Base-by-base conservation (phyloP, 371 early-diverging fungal genomes). In the Rhizopus sp. region DNA sequence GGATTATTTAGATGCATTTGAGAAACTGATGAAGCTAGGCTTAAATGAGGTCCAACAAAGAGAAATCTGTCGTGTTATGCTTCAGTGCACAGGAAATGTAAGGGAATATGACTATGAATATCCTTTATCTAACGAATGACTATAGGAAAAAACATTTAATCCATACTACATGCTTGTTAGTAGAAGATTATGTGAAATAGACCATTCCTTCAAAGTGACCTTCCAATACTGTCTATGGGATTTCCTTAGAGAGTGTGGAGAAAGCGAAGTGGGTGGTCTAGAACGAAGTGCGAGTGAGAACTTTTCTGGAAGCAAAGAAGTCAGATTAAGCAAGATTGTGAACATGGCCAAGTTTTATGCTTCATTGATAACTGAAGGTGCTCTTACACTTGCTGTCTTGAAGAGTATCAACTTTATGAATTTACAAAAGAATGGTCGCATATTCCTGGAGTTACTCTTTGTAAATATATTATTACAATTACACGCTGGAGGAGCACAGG, bases 171-270 rank as follows among this genome's bases (percentile, higher is more conserved):
- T 92, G 50, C 82, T 94, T 41, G 90, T 97, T 3, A 90, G 89
- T 9, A 78, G 88, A 44, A 73, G 86, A 51, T 73, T 98, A 49
- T 93, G 93, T 70, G 73, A 78, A 37, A 75, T 82, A 31, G 82
- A 86, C 53, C 89, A 90, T 70, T 86, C 89, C 9, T 91, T 87
- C 77, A 91, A 89, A 74, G 86, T 97, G 56, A 98, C 98, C 3
- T 90, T 93, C 68, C 94, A 95, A 81, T 98, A 91, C 64, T 85
- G 89, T 23, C 81, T 98, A 30, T 98, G 98, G 98, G 98, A 98
- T 72, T 86, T 90, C 62, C 61, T 92, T 50, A 77, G 92, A 41
- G 89, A 88, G 63, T 72, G 88, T 60, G 93, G 93, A 38, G 91
- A 91, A 55, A 68, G 65, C 16, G 89, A 88, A 54, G 87, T 91